phyloP scores from a whole-genome alignment of 1,284 basidiomycete genomes.

The Grifola frondosa region DNA sequence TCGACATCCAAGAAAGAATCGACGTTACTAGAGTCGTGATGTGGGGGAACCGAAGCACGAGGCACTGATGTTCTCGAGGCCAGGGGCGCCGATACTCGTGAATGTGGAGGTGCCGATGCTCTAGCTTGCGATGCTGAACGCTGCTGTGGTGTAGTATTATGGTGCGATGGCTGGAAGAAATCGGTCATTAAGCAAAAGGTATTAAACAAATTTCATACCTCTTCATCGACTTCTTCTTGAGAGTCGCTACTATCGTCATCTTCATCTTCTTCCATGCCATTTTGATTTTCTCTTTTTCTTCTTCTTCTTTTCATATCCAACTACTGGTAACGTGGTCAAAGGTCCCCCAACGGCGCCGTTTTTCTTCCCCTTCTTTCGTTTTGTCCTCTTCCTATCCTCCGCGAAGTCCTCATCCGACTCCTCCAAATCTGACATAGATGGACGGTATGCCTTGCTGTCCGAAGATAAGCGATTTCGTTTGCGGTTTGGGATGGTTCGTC shows the following conservation, averaged over 20 bases:
- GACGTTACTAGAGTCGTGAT: conserved; percentile 31
- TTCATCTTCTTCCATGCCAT: conserved; percentile 36
- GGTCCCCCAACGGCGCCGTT: conserved; percentile 55
- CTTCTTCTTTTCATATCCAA: conserved; percentile 55
- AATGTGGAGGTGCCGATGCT: conserved; percentile 37
- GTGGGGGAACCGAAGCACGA: conserved; percentile 29
- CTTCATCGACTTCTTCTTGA: conserved; percentile 33
- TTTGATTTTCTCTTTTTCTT: conserved; percentile 43
- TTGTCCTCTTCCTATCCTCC: conserved; percentile 51
- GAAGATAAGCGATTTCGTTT: conserved; percentile 62
- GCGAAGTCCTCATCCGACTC: conserved; percentile 59
- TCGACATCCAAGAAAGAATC: conserved; percentile 45
- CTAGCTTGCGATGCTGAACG: conserved; percentile 32
- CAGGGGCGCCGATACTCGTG: conserved; percentile 21
- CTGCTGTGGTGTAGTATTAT: conserved; percentile 15
- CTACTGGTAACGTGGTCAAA: conserved; percentile 63
- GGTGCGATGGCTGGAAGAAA: conserved; percentile 22
- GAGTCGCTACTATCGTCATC: conserved; percentile 47
- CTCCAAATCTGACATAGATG: conserved; percentile 58
- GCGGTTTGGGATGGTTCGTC: conserved; percentile 34
- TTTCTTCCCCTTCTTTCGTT: conserved; percentile 49
- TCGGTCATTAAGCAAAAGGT: neutral
- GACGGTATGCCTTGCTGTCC: conserved; percentile 79
- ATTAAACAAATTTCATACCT: conserved; percentile 21
- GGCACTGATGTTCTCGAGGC: conserved; percentile 31